Base-by-base conservation (phyloP, 352 stramenopile genomes). In the Phytopythium ostracodes region DNA sequence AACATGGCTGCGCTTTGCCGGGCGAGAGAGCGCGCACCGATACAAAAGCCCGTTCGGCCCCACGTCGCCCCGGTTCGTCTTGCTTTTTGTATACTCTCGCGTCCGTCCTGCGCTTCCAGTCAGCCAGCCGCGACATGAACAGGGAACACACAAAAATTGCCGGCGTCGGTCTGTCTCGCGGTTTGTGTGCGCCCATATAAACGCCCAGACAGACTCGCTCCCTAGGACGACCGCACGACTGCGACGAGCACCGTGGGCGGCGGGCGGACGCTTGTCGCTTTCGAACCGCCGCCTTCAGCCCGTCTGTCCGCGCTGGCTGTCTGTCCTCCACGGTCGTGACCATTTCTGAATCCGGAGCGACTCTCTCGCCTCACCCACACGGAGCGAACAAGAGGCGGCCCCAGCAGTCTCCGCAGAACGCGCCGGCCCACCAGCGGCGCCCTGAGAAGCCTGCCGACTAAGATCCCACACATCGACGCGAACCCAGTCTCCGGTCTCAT, bases 1-100 rank as follows among this genome's bases (percentile, higher is more conserved):
- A 44, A 59, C 53, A 59, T 59, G 53, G 53, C 53, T 59, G 33
- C 52, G 52, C 52, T 43, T 46, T 27, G 33, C 52, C 49, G 12
- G 11, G 31, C 15, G 18, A 27, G 25, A 27, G 27, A 20, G 27
- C 50, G 15, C 3, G 8, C 36, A 2, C 29, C 29, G 29, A 33
- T 42, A 22, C 50, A 42, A 9, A 4, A 33, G n/a, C 22, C 14
- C 50, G 25, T 25, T 24, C 0, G 31, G 11, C 7, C 10, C 33
- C 27, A 11, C 24, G 47, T 27, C 49, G 49, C 50, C 29, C 24
- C 50, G 50, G 20, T 18, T 40, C 44, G n/a, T 31, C n/a, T 29
- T 51, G 44, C 44, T 12, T 0, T 44, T 44, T 44, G 38, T 44
- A 44, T 44, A n/a, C 29, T 33, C 7, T 33, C 29, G 29, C 33